Conservation (phyloP, 2,329 filamentous ascomycete species). For the Aspergillus alliaceus region DNA sequence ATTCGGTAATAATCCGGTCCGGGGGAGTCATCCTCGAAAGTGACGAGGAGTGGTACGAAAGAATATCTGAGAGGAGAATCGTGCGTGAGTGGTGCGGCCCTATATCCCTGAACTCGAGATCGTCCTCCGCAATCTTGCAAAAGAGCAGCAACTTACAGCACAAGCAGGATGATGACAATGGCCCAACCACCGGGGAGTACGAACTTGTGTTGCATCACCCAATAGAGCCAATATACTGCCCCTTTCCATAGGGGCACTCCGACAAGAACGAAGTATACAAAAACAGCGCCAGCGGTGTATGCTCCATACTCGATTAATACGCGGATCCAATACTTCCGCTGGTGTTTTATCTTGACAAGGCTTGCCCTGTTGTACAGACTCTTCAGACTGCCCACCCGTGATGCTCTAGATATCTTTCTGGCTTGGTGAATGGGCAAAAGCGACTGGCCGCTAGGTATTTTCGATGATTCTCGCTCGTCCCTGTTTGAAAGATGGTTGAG, state of each 20-base stretch:
- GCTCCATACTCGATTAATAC: slow-evolving; percentile 40
- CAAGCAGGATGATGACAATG: slow-evolving; percentile 40
- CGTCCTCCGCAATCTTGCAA: neutral
- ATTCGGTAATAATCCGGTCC: slow-evolving; percentile 13
- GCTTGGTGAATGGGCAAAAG: neutral
- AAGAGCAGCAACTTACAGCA: slow-evolving; percentile 29
- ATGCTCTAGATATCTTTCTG: neutral
- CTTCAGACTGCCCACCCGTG: slow-evolving; percentile 5
- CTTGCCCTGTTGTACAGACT: slow-evolving; percentile 11
- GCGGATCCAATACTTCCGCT: slow-evolving; percentile 37
- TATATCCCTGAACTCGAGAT: neutral
- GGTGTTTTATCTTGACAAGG: slow-evolving; percentile 12
- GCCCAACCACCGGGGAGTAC: slow-evolving; percentile 42
- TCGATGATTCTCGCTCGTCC: neutral
- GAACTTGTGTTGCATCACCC: slow-evolving; percentile 41
- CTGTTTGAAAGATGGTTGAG: neutral
- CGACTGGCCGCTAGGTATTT: neutral
- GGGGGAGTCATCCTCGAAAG: slow-evolving; percentile 35
- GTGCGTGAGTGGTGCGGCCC: neutral
- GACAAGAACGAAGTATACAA: slow-evolving; percentile 50
- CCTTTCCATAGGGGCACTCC: slow-evolving; percentile 50
- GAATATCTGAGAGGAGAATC: slow-evolving; percentile 24
- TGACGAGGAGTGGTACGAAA: slow-evolving; percentile 30
- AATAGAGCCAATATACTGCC: slow-evolving; percentile 45
- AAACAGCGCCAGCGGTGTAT: slow-evolving; percentile 37